A percentile compares a stretch with the other conserved stretches of the same genome.
Conservation (phyloP, 148 eudicot genomes). For the Chenopodium quinoa region DNA sequence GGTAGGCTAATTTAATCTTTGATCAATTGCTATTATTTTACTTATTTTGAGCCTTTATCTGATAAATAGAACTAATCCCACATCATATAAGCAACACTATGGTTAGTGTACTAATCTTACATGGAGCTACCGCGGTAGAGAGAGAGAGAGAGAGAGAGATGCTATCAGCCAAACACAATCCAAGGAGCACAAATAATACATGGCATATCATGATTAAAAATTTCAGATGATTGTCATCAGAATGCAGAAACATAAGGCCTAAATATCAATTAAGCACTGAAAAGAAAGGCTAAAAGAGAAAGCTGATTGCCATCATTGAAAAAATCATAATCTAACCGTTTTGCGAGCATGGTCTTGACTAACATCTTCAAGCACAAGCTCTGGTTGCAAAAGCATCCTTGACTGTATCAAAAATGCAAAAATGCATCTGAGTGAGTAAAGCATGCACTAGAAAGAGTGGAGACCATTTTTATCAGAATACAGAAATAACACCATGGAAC, state of each 20-base stretch:
- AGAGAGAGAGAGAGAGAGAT: neutral
- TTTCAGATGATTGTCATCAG: neutral
- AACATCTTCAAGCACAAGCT: slow-evolving; percentile 95
- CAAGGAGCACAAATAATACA: neutral
- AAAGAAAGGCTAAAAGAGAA: neutral
- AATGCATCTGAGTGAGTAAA: slow-evolving; percentile 20
- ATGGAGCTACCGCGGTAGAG: too few species aligned
- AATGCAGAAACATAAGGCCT: neutral
- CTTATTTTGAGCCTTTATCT: neutral
- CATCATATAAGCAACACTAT: neutral
- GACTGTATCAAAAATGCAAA: slow-evolving; percentile 51
- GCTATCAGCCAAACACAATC: neutral
- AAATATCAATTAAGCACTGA: neutral
- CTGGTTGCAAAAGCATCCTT: slow-evolving; percentile 97
- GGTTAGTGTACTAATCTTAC: neutral
- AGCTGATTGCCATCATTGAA: neutral
- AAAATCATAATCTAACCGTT: slow-evolving; percentile 56
- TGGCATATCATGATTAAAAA: neutral
- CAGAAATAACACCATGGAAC: neutral
- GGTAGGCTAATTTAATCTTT: neutral
- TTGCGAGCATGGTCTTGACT: slow-evolving; percentile 99
- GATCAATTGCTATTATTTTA: neutral
- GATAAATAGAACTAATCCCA: neutral
- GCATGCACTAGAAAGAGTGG: slow-evolving; percentile 3
- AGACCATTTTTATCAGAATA: neutral